A percentile compares a stretch with the other conserved stretches of the same genome.
Conservation (phyloP, 1,284 basidiomycete species). For the Mycena sp. region DNA sequence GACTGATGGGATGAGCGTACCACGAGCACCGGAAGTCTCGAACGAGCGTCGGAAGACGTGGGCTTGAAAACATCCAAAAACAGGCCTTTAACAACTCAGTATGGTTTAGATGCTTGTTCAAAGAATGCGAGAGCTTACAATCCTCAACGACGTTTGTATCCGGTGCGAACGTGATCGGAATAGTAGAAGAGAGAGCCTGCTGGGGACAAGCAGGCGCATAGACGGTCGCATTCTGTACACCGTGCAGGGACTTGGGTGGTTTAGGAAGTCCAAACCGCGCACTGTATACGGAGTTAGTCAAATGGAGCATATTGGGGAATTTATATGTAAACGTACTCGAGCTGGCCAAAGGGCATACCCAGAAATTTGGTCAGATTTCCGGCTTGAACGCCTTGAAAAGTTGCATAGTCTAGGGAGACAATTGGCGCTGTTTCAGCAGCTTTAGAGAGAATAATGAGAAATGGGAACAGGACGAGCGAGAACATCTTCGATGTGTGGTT, state of each 20-base stretch:
- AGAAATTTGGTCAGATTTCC: too few relatives aligned
- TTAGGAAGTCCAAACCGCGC: not conserved
- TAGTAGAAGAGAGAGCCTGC: not conserved
- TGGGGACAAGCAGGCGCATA: not conserved
- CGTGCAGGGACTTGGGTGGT: not conserved
- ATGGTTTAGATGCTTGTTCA: not conserved
- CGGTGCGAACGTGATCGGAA: too few relatives aligned
- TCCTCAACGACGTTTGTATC: not conserved
- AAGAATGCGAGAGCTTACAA: not conserved
- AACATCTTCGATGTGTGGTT: too few relatives aligned
- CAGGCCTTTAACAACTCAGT: not conserved
- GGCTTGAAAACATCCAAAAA: not conserved
- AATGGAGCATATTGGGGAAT: too few relatives aligned
- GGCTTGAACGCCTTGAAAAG: too few relatives aligned
- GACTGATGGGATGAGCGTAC: not conserved
- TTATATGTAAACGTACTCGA: too few relatives aligned
- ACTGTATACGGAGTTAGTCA: too few relatives aligned
- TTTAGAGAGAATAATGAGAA: too few relatives aligned
- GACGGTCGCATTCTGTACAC: not conserved
- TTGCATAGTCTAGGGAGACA: too few relatives aligned
- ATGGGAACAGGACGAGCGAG: too few relatives aligned
- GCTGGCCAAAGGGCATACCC: too few relatives aligned
- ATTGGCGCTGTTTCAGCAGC: too few relatives aligned
- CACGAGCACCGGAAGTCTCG: slow-evolving; percentile 13
- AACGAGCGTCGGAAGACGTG: not conserved